Percentiles rank a stretch among this genome's conserved stretches.
Evolutionary conservation across 169 alveolate genomes (phyloP).

Genomic region (Plasmodium inui): DNA sequence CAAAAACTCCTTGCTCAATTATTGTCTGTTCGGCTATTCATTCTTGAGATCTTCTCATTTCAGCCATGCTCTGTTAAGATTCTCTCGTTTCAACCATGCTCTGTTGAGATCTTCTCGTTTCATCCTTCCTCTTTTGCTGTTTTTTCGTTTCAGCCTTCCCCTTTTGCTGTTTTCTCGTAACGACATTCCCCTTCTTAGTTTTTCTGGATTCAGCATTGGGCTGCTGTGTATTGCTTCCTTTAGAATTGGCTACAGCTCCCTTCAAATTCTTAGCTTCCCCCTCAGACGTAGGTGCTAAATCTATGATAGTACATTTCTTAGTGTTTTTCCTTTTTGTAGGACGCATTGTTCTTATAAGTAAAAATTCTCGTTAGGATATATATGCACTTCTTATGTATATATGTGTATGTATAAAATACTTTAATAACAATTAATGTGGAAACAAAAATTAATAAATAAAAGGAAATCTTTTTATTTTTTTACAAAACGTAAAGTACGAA

Average conservation of each 20-base stretch:
- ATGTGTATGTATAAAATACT: neutral
- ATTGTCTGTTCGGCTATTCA: no score
- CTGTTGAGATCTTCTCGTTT: no score
- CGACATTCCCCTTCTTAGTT: neutral
- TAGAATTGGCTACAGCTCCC: neutral
- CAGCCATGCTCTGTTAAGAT: no score
- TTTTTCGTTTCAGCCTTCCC: neutral
- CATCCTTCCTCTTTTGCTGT: neutral
- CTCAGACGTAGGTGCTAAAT: no score
- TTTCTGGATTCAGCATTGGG: neutral
- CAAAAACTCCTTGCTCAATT: no score
- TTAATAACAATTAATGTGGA: neutral
- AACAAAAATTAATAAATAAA: neutral
- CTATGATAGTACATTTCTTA: no score
- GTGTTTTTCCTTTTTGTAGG: neutral
- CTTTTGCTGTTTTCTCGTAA: no score
- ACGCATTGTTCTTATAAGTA: neutral
- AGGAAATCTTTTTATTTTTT: neutral
- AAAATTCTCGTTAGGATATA: neutral
- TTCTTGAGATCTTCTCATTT: no score
- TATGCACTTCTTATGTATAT: neutral
- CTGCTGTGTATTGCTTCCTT: neutral
- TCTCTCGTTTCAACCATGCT: no score
- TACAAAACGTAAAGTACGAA: neutral
- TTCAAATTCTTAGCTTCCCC: no score